phyloP scores from a whole-genome alignment of 345 rosid genomes.

The Pistacia vera region DNA sequence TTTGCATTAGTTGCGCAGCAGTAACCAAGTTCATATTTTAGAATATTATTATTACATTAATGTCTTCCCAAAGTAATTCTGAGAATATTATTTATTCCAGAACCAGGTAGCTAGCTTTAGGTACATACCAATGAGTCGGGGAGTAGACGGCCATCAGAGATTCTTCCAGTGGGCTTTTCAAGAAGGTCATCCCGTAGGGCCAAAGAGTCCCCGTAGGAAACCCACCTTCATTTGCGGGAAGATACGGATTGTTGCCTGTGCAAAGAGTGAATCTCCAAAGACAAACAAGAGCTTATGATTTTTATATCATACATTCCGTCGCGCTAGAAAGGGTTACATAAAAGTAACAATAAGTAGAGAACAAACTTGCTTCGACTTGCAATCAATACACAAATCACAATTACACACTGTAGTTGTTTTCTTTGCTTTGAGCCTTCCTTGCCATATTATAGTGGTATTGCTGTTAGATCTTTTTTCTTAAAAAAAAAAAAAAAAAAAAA shows the following conservation, averaged over 20 bases:
- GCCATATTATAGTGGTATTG: no score
- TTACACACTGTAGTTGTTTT: no score
- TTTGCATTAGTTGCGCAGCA: background rate
- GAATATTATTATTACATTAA: no score
- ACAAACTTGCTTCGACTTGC: background rate
- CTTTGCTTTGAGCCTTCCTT: no score
- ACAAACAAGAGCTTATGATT: background rate
- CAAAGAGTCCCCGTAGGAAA: background rate
- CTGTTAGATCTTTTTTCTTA: no score
- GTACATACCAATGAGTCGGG: no score
- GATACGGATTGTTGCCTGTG: background rate
- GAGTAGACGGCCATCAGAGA: no score
- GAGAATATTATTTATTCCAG: background rate
- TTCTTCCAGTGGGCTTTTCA: background rate
- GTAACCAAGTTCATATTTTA: background rate
- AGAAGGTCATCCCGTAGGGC: conserved; percentile 7
- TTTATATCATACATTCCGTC: background rate
- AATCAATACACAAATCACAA: background rate
- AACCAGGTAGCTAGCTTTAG: no score
- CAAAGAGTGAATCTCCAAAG: conserved; percentile 9
- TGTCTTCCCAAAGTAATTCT: background rate
- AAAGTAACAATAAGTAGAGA: background rate
- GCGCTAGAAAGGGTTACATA: background rate
- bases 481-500: no score
- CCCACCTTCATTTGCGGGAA: background rate